These are phyloP conservation scores for Terana coerulea DNA, from an alignment of 768 basidiomycete species.

Conservation along the genomic window DNA sequence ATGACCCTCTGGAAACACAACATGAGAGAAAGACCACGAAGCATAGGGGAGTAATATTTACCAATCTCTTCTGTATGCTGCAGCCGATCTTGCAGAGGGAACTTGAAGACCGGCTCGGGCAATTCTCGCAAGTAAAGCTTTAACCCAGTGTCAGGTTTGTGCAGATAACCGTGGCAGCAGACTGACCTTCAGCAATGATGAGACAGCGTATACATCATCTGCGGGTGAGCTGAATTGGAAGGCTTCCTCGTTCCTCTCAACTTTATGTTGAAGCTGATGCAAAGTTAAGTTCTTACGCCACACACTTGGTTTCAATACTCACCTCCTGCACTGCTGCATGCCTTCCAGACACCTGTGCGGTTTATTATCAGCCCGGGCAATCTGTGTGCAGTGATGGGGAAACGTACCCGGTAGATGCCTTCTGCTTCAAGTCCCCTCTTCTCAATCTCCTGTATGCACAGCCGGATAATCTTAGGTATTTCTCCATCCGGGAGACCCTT, in stretches of 20 bases:
- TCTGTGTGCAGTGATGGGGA: background rate
- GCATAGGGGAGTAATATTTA: slow-evolving; percentile 35
- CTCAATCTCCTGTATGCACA: slow-evolving; percentile 84
- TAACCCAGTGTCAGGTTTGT: background rate
- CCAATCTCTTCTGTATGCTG: slow-evolving; percentile 78
- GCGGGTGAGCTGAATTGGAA: slow-evolving; percentile 68
- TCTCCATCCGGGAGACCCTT: slow-evolving; percentile 69
- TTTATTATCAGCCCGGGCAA: slow-evolving; percentile 7
- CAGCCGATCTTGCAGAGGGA: slow-evolving; percentile 73
- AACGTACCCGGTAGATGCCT: slow-evolving; percentile 73
- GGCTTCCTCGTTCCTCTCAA: slow-evolving; percentile 75
- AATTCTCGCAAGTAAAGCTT: slow-evolving; percentile 81
- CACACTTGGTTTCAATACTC: background rate
- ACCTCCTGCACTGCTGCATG: slow-evolving; percentile 84
- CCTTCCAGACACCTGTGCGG: slow-evolving; percentile 76
- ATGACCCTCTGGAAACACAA: slow-evolving; percentile 55
- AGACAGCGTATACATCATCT: slow-evolving; percentile 81
- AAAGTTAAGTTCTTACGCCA: background rate
- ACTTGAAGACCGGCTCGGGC: slow-evolving; percentile 86
- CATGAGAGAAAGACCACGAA: too few species aligned
- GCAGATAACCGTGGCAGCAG: background rate
- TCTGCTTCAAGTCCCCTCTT: slow-evolving; percentile 72
- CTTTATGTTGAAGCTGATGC: slow-evolving; percentile 73
- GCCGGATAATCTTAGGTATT: slow-evolving; percentile 73
- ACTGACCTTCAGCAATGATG: slow-evolving; percentile 79